phyloP scores from a whole-genome alignment of 208 protist genomes.

The Leishmania tarentolae region DNA sequence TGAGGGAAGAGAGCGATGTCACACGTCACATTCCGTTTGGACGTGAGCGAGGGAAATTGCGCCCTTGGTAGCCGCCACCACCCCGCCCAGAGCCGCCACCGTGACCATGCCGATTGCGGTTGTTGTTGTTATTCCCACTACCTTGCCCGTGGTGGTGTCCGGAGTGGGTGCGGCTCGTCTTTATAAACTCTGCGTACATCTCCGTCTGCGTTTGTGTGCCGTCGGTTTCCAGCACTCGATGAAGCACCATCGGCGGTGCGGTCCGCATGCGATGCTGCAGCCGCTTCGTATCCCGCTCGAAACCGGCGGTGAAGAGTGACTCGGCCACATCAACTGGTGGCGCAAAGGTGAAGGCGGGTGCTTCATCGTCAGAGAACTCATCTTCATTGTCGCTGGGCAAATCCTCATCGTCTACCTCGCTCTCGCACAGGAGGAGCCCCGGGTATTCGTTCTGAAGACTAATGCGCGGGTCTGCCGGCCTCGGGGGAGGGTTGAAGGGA shows the following conservation, averaged over 20 bases:
- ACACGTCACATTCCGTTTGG: neutral
- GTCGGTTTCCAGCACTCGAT: constrained; percentile 78
- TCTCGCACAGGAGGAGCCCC: constrained; percentile 89
- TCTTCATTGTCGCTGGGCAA: constrained; percentile 82
- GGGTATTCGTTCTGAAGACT: constrained; percentile 88
- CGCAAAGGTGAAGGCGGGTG: constrained; percentile 86
- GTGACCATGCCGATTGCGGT: constrained; percentile 11
- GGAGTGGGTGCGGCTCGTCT: constrained; percentile 1
- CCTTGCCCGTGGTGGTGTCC: neutral
- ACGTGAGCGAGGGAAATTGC: constrained; percentile 12
- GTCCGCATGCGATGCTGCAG: constrained; percentile 90
- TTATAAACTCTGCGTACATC: constrained; percentile 64
- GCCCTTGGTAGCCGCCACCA: constrained; percentile 21
- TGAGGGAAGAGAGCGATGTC: neutral
- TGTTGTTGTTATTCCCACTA: constrained; percentile 8
- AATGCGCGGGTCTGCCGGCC: constrained; percentile 87
- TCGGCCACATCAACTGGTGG: constrained; percentile 82
- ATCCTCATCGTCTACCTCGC: constrained; percentile 88
- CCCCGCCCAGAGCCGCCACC: constrained; percentile 6
- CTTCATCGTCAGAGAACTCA: constrained; percentile 91
- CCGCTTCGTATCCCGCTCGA: constrained; percentile 85
- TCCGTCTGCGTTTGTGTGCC: constrained; percentile 71
- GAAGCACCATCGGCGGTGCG: constrained; percentile 80
- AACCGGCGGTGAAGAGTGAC: constrained; percentile 86
- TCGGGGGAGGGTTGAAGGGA: constrained; percentile 83